Base-by-base conservation (phyloP, 176 grass and related monocot species). In the Musa schizocarpa region DNA sequence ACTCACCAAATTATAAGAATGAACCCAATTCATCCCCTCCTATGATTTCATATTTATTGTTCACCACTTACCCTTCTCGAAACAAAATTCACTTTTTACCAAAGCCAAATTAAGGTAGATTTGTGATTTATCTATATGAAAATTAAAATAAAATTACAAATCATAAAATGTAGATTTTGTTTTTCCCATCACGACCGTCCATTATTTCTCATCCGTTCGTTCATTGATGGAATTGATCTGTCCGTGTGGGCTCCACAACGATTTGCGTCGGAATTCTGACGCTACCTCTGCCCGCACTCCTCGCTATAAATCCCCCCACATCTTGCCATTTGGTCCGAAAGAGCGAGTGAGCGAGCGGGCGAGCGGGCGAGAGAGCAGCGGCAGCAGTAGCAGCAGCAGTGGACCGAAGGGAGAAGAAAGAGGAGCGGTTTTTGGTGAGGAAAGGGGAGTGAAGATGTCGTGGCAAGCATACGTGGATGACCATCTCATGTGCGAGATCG, bases 391-490 rank as follows among this genome's bases (percentile, higher is more conserved):
- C 43, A 12, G 2, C 65, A 50, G 17, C 34, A 3, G 17, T 9
- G 2, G 16, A n/a, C 34, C 9, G 34, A 17, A 58, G 55, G 6
- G 55, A 16, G 14, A 8, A n/a, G 16, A 61, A 19, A 21, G 57
- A 7, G 68, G 10, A 20, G 43, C 2, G 9, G 1, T 43, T 43
- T 43, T 6, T 43, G n/a, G 67, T 11, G 29, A 50, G 29, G 9
- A 17, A 49, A 8, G 16, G 20, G 1, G 3, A 25, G 16, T n/a
- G 14, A 50, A 9, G 16, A 70, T 70, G 68, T 70, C 68, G 68
- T 70, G 68, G 68, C 68, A 70, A 52, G 12, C 48, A 17, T 70
- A 70, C 68, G 68, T 70, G 43, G 68, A 70, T 19, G 68, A 70
- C 2, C 68, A 70, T 50, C 68, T 70, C 9, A 12, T 70, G 9